Evolutionary conservation across 1,139 yeast genomes (phyloP).

Genomic region (Sugiyamaella xylanicola): DNA sequence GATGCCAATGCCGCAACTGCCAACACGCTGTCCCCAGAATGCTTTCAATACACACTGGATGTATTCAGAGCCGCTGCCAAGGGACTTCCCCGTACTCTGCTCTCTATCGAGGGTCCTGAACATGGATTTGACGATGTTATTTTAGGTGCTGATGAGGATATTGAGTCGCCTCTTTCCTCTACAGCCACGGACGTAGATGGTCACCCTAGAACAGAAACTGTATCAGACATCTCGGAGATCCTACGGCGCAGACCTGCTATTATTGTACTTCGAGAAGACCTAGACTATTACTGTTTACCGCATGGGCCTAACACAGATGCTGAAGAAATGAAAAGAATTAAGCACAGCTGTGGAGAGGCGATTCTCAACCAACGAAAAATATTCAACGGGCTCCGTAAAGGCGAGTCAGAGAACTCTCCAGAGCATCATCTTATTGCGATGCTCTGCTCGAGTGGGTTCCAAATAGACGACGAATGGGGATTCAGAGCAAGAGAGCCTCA

Average conservation of each 20-base stretch:
- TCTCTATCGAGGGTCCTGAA: conserved; percentile 21
- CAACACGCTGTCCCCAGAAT: conserved; percentile 74
- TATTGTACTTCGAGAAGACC: conserved; percentile 88
- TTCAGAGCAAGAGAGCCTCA: conserved; percentile 81
- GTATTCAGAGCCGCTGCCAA: conserved; percentile 54
- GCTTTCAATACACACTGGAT: conserved; percentile 80
- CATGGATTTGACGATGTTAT: conserved; percentile 2
- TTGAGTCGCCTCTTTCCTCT: not conserved
- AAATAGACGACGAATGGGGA: conserved; percentile 76
- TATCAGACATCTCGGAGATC: conserved; percentile 49
- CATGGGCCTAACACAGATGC: conserved; percentile 32
- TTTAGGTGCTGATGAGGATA: conserved; percentile 4
- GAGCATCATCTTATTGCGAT: conserved; percentile 93
- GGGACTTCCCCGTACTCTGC: conserved; percentile 30
- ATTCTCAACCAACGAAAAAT: conserved; percentile 61
- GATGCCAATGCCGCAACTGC: conserved; percentile 23
- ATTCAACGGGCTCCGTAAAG: conserved; percentile 62
- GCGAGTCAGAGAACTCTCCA: conserved; percentile 74
- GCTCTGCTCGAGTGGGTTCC: conserved; percentile 90
- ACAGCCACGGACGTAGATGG: not conserved
- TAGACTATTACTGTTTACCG: conserved; percentile 91
- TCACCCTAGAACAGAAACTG: conserved; percentile 8
- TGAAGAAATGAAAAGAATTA: conserved; percentile 58
- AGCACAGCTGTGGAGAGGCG: conserved; percentile 66
- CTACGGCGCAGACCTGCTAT: conserved; percentile 84